Percentiles rank a stretch among this genome's conserved stretches.
Evolutionary conservation across 2,329 filamentous ascomycete genomes (phyloP).

Genomic region (Penicillium sp.): DNA sequence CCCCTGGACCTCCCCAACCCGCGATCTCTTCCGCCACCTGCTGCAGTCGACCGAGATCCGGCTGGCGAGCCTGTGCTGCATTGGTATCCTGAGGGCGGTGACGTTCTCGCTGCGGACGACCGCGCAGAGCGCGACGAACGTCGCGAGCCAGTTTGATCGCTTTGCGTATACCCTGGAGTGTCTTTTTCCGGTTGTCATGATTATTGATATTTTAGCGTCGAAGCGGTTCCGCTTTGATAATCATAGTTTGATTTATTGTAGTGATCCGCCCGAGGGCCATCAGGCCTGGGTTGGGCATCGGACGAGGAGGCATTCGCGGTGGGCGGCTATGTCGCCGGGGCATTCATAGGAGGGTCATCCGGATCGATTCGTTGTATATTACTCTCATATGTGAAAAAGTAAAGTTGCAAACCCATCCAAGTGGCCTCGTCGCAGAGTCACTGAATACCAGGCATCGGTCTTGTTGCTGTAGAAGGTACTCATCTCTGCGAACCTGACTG

Average conservation of each 20-base stretch:
- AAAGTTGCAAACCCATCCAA: too few relatives aligned
- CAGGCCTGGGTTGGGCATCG: not conserved
- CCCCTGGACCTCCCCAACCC: not conserved
- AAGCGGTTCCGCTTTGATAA: not conserved
- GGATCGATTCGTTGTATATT: too few relatives aligned
- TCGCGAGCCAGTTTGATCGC: not conserved
- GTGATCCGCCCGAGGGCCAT: not conserved
- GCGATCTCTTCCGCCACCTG: not conserved
- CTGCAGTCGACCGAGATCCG: constrained; percentile 2
- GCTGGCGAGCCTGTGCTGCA: not conserved
- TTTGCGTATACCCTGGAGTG: constrained; percentile 1
- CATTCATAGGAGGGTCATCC: not conserved
- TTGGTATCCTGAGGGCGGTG: not conserved
- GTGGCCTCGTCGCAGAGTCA: too few relatives aligned
- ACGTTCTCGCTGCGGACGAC: not conserved
- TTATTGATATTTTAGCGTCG: constrained; percentile 2
- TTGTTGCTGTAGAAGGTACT: too few relatives aligned
- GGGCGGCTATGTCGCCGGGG: not conserved
- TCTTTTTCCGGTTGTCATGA: not conserved
- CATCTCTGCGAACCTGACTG: too few relatives aligned
- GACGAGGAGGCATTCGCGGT: not conserved
- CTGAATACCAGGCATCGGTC: too few relatives aligned
- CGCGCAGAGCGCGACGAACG: not conserved
- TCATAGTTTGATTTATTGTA: not conserved
- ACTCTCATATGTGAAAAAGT: too few relatives aligned